Evolutionary conservation across 2,329 filamentous ascomycete genomes (phyloP).

Genomic region (Apiospora rasikravindrae): DNA sequence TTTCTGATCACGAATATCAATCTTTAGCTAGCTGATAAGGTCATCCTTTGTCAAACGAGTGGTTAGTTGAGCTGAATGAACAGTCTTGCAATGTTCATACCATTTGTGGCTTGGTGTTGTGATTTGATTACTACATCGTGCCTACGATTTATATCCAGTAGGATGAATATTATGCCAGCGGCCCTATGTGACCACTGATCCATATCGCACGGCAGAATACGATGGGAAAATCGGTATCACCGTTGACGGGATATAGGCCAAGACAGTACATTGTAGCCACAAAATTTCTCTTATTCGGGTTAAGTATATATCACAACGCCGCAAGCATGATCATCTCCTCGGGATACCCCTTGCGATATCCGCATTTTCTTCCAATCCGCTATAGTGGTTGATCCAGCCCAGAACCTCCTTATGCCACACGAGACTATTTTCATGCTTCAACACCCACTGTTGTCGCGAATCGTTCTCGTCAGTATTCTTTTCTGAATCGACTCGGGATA

Average conservation of each 20-base stretch:
- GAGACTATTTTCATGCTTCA: slow-evolving; percentile 89
- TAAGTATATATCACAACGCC: background rate
- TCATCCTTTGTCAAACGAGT: background rate
- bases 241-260: no score
- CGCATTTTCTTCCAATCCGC: slow-evolving; percentile 43
- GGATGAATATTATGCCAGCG: no score
- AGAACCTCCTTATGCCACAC: slow-evolving; percentile 90
- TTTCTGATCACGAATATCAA: background rate
- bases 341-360: slow-evolving; percentile 7
- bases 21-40: background rate
- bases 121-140: no score
- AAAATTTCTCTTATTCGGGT: background rate
- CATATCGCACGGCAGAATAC: no score
- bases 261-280: background rate
- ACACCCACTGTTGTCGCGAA: slow-evolving; percentile 66
- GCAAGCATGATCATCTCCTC: background rate
- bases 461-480: background rate
- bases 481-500: background rate
- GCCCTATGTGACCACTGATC: no score
- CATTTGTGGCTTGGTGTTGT: background rate
- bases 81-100: background rate
- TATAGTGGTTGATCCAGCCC: slow-evolving; percentile 74
- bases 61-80: no score
- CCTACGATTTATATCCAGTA: no score
- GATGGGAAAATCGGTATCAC: no score